Conservation (phyloP, 176 grass and related monocot genomes). For the Phoenix dactylifera region DNA sequence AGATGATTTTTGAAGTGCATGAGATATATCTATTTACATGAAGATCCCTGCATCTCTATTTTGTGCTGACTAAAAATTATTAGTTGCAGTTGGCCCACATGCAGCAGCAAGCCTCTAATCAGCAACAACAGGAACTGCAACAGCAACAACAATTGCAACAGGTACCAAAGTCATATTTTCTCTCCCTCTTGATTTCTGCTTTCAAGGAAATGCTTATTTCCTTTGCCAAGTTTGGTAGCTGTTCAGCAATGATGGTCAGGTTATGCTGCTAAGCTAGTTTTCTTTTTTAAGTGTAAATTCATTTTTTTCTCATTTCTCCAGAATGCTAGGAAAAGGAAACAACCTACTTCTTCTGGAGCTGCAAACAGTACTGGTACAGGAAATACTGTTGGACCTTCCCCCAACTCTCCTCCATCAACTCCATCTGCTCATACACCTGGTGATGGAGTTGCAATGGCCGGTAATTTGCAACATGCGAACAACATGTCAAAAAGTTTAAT, state of each 20-base stretch:
- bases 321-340: constrained; percentile 73
- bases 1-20: too few species aligned
- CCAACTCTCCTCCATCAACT: constrained; percentile 57
- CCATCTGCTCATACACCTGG: constrained; percentile 81
- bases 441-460: constrained; percentile 40
- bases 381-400: constrained; percentile 65
- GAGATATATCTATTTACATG: too few species aligned
- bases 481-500: constrained; percentile 59
- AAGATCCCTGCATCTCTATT: constrained; percentile 2
- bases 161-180: constrained; percentile 15
- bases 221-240: constrained; percentile 13
- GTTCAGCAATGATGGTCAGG: background rate
- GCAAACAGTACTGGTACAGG: constrained; percentile 90
- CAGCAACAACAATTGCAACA: constrained; percentile 69
- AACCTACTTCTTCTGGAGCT: constrained; percentile 72
- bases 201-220: too few species aligned
- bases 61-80: constrained; percentile 9
- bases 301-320: background rate
- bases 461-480: constrained; percentile 47
- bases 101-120: constrained; percentile 75
- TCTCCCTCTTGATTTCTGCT: background rate
- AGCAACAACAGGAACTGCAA: constrained; percentile 58
- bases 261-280: too few species aligned
- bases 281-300: too few species aligned
- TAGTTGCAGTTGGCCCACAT: constrained; percentile 75